Evolutionary conservation across 176 grass and related monocot species (phyloP), one percentile per base, ranked within the genome.

Genomic region (Musa troglodytarum): DNA sequence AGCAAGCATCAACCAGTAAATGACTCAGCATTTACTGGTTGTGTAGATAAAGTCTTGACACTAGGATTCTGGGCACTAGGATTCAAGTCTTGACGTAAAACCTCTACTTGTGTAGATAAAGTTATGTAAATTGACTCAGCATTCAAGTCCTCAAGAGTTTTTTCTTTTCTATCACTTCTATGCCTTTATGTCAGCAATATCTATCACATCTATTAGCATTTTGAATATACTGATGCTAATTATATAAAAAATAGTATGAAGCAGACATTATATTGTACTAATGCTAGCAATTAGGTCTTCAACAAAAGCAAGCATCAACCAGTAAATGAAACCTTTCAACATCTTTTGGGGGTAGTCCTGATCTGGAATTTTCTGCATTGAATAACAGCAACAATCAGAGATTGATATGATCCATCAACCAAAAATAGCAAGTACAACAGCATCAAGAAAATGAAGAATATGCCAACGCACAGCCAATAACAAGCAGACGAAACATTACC

Each of bases 261-360:
- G 62, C 62, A 20, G n/a, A 25, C 21, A 25, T 17, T 34, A 68
- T 43, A 68, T 68, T 28, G 26, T 17, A 6, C 17, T 22, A 53
- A 53, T 72, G 12, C 15, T 22, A 72, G 9, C 19, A 20, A 17
- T 53, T 43, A 28, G 7, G 50, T 54, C 29, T 68, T 21, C 12
- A 24, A 63, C 51, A 73, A 54, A 8, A 59, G 49, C 43, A 57
- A 73, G 55, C 71, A 52, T 12, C 13, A 24, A 77, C 1, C 14
- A 78, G 65, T 69, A 49, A 67, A 52, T 22, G 19, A 72, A 43
- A 98, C 95, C 90, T 98, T 91, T 98, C 95, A 74, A 98, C 82
- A 85, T 87, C 88, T 89, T 91, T 89, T 2, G 82, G 86, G 59
- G 90, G 90, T 50, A 82, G 71, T n/a, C 85, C 80, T 87, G 94